Percentiles rank a stretch among this genome's conserved stretches.
Evolutionary conservation across 2,329 filamentous ascomycete genomes (phyloP).

Genomic region (Hypomyces perniciosus): DNA sequence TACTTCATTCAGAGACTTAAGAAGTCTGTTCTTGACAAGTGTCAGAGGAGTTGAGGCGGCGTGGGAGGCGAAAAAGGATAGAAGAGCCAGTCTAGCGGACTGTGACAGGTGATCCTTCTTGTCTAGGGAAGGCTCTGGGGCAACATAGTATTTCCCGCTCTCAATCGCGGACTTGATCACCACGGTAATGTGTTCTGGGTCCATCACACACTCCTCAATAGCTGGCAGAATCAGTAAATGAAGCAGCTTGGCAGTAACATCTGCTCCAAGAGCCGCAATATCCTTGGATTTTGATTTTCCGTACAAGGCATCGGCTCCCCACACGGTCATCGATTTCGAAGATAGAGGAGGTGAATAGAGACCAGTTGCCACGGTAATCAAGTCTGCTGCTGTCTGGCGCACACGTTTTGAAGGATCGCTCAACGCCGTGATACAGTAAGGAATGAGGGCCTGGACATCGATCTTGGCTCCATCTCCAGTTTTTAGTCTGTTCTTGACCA

Average conservation of each 20-base stretch:
- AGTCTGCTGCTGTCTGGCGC: slow-evolving; percentile 65
- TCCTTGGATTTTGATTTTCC: slow-evolving; percentile 40
- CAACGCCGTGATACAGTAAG: slow-evolving; percentile 71
- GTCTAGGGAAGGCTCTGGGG: slow-evolving; percentile 35
- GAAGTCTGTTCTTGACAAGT: slow-evolving; percentile 61
- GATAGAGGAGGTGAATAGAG: slow-evolving; percentile 36
- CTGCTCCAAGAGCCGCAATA: slow-evolving; percentile 52
- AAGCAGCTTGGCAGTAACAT: slow-evolving; percentile 56
- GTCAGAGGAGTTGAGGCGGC: slow-evolving; percentile 61
- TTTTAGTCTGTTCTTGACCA: slow-evolving; percentile 53
- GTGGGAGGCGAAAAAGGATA: slow-evolving; percentile 70
- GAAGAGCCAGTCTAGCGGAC: slow-evolving; percentile 56
- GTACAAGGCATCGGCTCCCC: slow-evolving; percentile 63
- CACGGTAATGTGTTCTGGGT: slow-evolving; percentile 62
- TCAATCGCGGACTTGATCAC: slow-evolving; percentile 45
- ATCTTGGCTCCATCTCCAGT: slow-evolving; percentile 39
- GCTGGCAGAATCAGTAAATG: slow-evolving; percentile 63
- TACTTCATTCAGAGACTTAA: slow-evolving; percentile 66
- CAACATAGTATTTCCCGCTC: slow-evolving; percentile 33
- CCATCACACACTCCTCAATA: slow-evolving; percentile 81
- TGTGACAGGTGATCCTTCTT: slow-evolving; percentile 53
- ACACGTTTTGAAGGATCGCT: slow-evolving; percentile 70
- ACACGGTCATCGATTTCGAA: slow-evolving; percentile 40
- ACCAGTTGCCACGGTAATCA: slow-evolving; percentile 52
- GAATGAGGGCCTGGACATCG: slow-evolving; percentile 76